phyloP scores from a whole-genome alignment of 495 filamentous ascomycete species.

The Clohesyomyces aquaticus region DNA sequence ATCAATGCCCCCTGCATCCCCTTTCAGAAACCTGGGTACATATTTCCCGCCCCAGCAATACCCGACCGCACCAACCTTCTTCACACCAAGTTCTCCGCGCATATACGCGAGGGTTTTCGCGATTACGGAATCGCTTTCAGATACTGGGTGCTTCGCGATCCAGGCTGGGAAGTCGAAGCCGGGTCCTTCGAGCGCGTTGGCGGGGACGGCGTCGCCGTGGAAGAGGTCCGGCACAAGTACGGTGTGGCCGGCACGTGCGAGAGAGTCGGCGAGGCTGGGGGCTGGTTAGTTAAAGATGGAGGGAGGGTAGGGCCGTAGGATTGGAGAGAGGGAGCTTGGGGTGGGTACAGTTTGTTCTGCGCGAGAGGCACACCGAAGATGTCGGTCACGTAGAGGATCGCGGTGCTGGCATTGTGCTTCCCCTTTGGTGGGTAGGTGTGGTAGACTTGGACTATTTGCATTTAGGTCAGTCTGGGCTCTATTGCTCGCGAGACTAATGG shows the following conservation, averaged over 20 bases:
- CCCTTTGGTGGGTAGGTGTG: slow-evolving; percentile 15
- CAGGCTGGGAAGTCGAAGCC: slow-evolving; percentile 20
- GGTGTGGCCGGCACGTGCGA: slow-evolving; percentile 17
- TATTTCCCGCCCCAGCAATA: slow-evolving; percentile 34
- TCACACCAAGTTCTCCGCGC: slow-evolving; percentile 11
- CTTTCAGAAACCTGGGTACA: slow-evolving; percentile 20
- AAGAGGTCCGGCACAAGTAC: slow-evolving; percentile 32
- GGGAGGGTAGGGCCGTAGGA: no score
- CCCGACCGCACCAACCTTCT: slow-evolving; percentile 17
- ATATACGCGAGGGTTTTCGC: slow-evolving; percentile 17
- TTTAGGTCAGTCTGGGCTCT: neutral
- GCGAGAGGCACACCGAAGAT: slow-evolving; percentile 23
- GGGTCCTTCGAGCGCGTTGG: neutral
- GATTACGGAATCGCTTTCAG: slow-evolving; percentile 25
- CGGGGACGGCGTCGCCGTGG: slow-evolving; percentile 23
- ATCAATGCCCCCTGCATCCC: slow-evolving; percentile 22
- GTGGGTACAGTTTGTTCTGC: slow-evolving; percentile 35
- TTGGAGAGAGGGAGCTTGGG: no score
- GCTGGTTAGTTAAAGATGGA: no score
- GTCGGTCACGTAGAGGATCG: slow-evolving; percentile 28
- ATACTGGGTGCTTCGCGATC: slow-evolving; percentile 7
- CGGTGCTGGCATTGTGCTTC: slow-evolving; percentile 4
- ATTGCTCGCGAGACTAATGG: neutral
- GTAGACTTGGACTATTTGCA: slow-evolving; percentile 26
- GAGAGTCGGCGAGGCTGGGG: slow-evolving; percentile 25